Evolutionary conservation across 352 stramenopile genomes (phyloP), one percentile per base, ranked within the genome.

Genomic region (Phytopythium vexans): DNA sequence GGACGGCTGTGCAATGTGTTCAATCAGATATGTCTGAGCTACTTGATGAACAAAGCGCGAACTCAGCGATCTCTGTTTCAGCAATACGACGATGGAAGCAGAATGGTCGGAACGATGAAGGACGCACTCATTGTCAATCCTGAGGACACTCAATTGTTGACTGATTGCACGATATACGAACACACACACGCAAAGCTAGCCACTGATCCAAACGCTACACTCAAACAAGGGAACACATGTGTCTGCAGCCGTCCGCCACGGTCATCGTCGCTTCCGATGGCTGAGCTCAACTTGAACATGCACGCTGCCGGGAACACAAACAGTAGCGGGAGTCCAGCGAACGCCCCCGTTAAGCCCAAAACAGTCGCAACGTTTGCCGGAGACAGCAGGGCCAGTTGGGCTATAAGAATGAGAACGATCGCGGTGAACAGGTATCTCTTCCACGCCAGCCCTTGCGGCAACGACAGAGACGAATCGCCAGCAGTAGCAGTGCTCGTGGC

Each of bases 231-330:
- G 21, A 27, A 27, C 21, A 27, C 21, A 27, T 27, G 21, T 27
- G 21, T 27, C 21, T 27, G 21, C 21, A 71, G 46, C 56, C 56
- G 70, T 15, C 57, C 57, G 15, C 51, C 58, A 45, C 52, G 48
- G 53, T 59, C 57, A 0, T 61, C 45, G 16, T 53, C 53, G 32
- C 8, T 54, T 12, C 32, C 35, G 43, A 10, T 33, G 6, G 27
- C 31, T n/a, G 55, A 43, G 43, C 47, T 56, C 43, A 86, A 61
- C 33, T 71, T 80, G 31, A 86, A 58, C 48, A 79, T 70, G 37
- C 68, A 83, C 11, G 69, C 74, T 8, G 72, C 68, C 11, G 74
- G 74, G 1, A 85, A 38, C 34, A 85, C 70, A 16, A 88, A 85
- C 34, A 72, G 60, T 1, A 86, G 58, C 1, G 56, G 59, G 35